Conservation (phyloP, 768 basidiomycete species). For the Tremella mesenterica region DNA sequence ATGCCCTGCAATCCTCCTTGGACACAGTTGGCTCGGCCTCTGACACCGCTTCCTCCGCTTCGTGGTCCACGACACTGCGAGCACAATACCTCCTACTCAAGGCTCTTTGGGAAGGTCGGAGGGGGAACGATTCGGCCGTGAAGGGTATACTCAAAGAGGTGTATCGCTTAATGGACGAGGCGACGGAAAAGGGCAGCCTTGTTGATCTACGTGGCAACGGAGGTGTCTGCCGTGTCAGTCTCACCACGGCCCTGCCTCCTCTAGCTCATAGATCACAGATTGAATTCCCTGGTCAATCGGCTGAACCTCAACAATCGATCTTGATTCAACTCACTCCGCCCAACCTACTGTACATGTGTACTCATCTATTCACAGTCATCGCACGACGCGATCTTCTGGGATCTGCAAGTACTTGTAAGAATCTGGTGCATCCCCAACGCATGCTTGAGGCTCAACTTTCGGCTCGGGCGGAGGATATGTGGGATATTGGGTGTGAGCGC, state of each 20-base stretch:
- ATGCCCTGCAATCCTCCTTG: not conserved
- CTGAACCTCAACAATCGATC: slow-evolving; percentile 1
- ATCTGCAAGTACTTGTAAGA: slow-evolving; percentile 12
- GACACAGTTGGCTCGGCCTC: not conserved
- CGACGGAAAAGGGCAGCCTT: slow-evolving; percentile 7
- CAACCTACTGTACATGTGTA: slow-evolving; percentile 20
- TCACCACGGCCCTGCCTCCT: not conserved
- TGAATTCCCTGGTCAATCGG: not conserved
- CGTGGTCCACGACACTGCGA: slow-evolving; percentile 4
- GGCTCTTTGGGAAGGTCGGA: slow-evolving; percentile 24
- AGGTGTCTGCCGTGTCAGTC: slow-evolving; percentile 17
- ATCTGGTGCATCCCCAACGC: slow-evolving; percentile 13
- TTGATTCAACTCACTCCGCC: slow-evolving; percentile 27
- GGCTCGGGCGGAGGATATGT: slow-evolving; percentile 26
- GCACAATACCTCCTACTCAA: slow-evolving; percentile 20
- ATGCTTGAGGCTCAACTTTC: slow-evolving; percentile 11
- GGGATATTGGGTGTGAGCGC: slow-evolving; percentile 30
- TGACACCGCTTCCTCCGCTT: not conserved
- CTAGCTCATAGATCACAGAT: not conserved
- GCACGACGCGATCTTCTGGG: slow-evolving; percentile 24
- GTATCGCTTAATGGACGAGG: slow-evolving; percentile 20
- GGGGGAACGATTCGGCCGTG: slow-evolving; percentile 15
- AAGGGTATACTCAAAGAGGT: slow-evolving; percentile 14
- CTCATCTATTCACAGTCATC: slow-evolving; percentile 22
- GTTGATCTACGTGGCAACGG: slow-evolving; percentile 9